phyloP scores from a whole-genome alignment of 1,139 yeast species.

The Kodamaea suecica region DNA sequence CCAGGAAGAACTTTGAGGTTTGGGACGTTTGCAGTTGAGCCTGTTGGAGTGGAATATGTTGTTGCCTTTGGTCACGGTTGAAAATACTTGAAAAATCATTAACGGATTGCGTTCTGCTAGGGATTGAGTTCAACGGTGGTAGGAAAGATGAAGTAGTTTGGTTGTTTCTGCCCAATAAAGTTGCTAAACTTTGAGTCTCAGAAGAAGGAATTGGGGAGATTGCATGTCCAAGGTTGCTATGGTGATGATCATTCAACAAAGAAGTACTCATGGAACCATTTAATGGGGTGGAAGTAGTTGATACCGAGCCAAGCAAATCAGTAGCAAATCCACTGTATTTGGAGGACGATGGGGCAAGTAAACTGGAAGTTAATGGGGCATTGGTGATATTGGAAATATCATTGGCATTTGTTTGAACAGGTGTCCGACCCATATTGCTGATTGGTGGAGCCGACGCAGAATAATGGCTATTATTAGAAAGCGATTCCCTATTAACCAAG shows the following conservation, averaged over 20 bases:
- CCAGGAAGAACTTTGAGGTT: conserved; percentile 32
- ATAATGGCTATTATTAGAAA: not conserved
- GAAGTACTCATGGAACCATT: conserved; percentile 10
- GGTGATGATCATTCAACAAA: conserved; percentile 18
- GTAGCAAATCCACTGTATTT: conserved; percentile 19
- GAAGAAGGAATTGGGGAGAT: conserved; percentile 18
- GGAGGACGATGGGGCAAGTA: conserved; percentile 24
- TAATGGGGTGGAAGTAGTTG: conserved; percentile 11
- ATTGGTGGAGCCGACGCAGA: not conserved
- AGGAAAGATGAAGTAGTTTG: conserved; percentile 10
- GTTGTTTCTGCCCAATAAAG: conserved; percentile 12
- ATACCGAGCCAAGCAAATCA: conserved; percentile 15
- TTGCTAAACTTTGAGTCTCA: conserved; percentile 13
- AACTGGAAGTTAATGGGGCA: conserved; percentile 14
- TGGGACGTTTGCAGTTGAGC: not conserved
- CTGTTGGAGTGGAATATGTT: conserved; percentile 10
- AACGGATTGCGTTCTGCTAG: conserved; percentile 44
- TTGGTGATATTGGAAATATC: conserved; percentile 3
- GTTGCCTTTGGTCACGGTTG: conserved; percentile 17
- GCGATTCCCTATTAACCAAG: conserved; percentile 22
- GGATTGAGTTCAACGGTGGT: conserved; percentile 27
- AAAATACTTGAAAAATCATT: conserved; percentile 39
- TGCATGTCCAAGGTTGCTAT: conserved; percentile 1
- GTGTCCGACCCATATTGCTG: too few relatives aligned
- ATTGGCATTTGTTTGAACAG: too few relatives aligned